Evolutionary conservation across 108 stramenopile species (phyloP).

Genomic region (Pseudonitzschia multiseries): DNA sequence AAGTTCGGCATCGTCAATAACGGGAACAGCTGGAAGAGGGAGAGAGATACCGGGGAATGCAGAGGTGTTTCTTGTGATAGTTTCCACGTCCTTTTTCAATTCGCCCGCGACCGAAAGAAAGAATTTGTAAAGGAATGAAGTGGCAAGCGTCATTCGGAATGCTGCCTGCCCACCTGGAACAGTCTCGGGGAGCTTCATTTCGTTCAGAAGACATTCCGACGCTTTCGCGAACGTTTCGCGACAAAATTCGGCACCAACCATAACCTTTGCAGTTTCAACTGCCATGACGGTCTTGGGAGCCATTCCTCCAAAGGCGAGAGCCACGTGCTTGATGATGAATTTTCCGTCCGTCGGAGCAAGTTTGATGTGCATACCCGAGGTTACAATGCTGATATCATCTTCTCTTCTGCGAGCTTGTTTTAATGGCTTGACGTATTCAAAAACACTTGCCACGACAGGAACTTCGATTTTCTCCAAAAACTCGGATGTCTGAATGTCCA

Average conservation of each 20-base stretch:
- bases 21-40: slow-evolving; percentile 47
- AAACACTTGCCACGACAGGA: slow-evolving; percentile 56
- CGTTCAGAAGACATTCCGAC: slow-evolving; percentile 59
- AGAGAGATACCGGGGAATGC: slow-evolving; percentile 26
- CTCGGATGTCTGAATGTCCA: slow-evolving; percentile 75
- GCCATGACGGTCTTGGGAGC: slow-evolving; percentile 88
- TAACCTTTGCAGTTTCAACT: slow-evolving; percentile 51
- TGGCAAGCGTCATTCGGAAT: slow-evolving; percentile 85
- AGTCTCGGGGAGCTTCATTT: slow-evolving; percentile 72
- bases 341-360: slow-evolving; percentile 44
- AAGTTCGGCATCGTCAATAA: slow-evolving; percentile 46
- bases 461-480: slow-evolving; percentile 81
- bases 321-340: slow-evolving; percentile 62
- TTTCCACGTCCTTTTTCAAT: slow-evolving; percentile 52
- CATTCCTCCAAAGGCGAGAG: slow-evolving; percentile 93
- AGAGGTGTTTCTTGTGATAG: slow-evolving; percentile 16
- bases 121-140: slow-evolving; percentile 89
- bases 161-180: slow-evolving; percentile 93
- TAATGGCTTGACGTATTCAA: slow-evolving; percentile 90
- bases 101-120: slow-evolving; percentile 62
- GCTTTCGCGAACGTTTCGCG: slow-evolving; percentile 64
- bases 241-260: slow-evolving; percentile 65
- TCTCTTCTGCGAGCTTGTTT: slow-evolving; percentile 94
- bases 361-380: slow-evolving; percentile 81
- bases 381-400: slow-evolving; percentile 96